Percentiles rank a stretch among this genome's conserved stretches.
Evolutionary conservation across 2,329 filamentous ascomycete species (phyloP).

Genomic region (Xylaria sp.): DNA sequence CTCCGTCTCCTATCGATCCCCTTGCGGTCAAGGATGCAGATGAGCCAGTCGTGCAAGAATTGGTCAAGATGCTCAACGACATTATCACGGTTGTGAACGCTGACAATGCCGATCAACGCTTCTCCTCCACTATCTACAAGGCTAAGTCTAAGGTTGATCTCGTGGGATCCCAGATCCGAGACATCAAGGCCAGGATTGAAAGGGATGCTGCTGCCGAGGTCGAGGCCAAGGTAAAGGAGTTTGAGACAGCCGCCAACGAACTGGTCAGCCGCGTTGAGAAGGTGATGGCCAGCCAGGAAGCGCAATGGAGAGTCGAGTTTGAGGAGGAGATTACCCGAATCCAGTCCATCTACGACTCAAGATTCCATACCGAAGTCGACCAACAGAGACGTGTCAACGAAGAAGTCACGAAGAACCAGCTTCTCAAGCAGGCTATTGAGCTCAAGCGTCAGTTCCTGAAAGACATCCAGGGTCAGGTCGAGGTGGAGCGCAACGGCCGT

Average conservation of each 20-base stretch:
- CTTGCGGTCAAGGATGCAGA: slow-evolving; percentile 68
- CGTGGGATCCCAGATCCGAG: slow-evolving; percentile 72
- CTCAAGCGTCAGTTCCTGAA: slow-evolving; percentile 79
- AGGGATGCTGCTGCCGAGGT: slow-evolving; percentile 71
- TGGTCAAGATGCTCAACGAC: slow-evolving; percentile 93
- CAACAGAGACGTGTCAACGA: slow-evolving; percentile 75
- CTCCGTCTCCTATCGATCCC: slow-evolving; percentile 69
- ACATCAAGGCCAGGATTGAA: slow-evolving; percentile 64
- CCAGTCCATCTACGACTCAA: slow-evolving; percentile 70
- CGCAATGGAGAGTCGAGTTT: slow-evolving; percentile 80
- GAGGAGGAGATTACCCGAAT: slow-evolving; percentile 78
- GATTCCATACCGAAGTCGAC: slow-evolving; percentile 72
- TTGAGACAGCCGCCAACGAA: slow-evolving; percentile 80
- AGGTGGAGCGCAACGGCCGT: slow-evolving; percentile 80
- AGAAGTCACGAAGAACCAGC: slow-evolving; percentile 74
- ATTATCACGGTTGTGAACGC: slow-evolving; percentile 91
- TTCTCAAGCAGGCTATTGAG: slow-evolving; percentile 83
- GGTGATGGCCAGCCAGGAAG: slow-evolving; percentile 75
- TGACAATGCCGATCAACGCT: slow-evolving; percentile 72
- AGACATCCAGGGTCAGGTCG: slow-evolving; percentile 75
- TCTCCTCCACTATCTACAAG: slow-evolving; percentile 71
- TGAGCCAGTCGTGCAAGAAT: slow-evolving; percentile 84
- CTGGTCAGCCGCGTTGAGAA: slow-evolving; percentile 83
- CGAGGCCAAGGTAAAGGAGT: slow-evolving; percentile 64
- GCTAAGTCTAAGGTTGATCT: slow-evolving; percentile 77